Base-by-base conservation (phyloP, 495 filamentous ascomycete species). In the Penicillium egyptiacum region DNA sequence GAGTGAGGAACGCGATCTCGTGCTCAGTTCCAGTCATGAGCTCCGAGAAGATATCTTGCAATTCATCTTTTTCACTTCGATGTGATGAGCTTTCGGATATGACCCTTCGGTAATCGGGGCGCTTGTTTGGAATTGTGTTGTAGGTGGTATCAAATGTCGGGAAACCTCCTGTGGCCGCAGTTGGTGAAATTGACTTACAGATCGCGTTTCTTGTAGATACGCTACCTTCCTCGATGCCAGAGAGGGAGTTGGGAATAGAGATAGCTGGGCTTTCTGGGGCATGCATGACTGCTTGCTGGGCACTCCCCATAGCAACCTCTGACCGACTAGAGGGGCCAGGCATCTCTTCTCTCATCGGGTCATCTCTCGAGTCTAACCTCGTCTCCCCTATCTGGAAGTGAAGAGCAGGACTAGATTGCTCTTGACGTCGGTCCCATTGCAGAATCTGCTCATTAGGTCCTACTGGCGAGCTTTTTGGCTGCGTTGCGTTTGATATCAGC, bases 41-140 rank as follows among this genome's bases (percentile, higher is more conserved):
- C 14, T 78, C 73, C 0, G 75, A 75, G 46, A 75, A 72, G 5
- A 77, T 71, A 37, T 73, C 71, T 22, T 74, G 69, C 19, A 78
- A 71, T 35, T 75, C 69, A 42, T 75, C 70, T 31, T 64, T 64
- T 28, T 77, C 71, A 53, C 61, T 69, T 35, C 62, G 54, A 37
- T 72, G 66, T 1, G 70, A 67, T 10, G 53, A 50, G 22, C 54
- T 71, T 16, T 60, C 60, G 12, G 61, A 52, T 1, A 56, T 16
- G 9, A 59, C 26, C 14, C 53, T 45, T 16, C 46, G 45, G 39
- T 51, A 10, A 28, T 63, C 57, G 9, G 62, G 60, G 16, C 44
- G 31, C 10, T 57, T 49, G 17, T 22, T 25, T 30, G 45, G 42
- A 37, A 9, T 44, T 28, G 23, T 46, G 14, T 26, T 52, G 20